A percentile compares a stretch with the other conserved stretches of the same genome.
Evolutionary conservation across 257 asterid genomes (phyloP).

Genomic region (Jaltomata sinuosa): DNA sequence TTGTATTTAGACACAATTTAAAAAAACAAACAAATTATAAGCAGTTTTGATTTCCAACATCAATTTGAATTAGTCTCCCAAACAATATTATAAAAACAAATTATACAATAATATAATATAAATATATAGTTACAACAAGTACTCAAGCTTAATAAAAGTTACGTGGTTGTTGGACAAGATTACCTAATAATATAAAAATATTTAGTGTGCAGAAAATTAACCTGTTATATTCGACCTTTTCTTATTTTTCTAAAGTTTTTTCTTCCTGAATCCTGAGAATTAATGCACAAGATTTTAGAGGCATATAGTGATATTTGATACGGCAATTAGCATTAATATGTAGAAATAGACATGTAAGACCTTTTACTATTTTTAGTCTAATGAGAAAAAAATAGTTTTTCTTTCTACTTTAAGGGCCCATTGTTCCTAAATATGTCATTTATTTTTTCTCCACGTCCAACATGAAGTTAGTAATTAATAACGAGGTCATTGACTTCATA

Average conservation of each 20-base stretch:
- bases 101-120: no score
- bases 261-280: neutral
- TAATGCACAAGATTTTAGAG: neutral
- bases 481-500: neutral
- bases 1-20: no score
- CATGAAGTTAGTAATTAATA: neutral
- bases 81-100: no score
- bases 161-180: no score
- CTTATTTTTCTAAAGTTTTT: neutral
- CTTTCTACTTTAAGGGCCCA: neutral
- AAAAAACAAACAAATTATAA: no score
- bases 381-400: neutral
- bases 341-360: neutral
- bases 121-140: no score
- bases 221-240: neutral
- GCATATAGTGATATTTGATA: neutral
- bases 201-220: neutral
- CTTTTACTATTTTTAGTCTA: neutral
- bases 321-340: neutral
- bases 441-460: constrained; percentile 7
- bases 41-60: no score
- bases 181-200: no score
- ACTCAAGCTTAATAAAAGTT: no score
- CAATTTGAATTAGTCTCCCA: no score
- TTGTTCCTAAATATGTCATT: neutral